A percentile compares a stretch with the other conserved stretches of the same genome.
Conservation (phyloP, 352 stramenopile genomes). For the Elongisporangium anandrum region DNA sequence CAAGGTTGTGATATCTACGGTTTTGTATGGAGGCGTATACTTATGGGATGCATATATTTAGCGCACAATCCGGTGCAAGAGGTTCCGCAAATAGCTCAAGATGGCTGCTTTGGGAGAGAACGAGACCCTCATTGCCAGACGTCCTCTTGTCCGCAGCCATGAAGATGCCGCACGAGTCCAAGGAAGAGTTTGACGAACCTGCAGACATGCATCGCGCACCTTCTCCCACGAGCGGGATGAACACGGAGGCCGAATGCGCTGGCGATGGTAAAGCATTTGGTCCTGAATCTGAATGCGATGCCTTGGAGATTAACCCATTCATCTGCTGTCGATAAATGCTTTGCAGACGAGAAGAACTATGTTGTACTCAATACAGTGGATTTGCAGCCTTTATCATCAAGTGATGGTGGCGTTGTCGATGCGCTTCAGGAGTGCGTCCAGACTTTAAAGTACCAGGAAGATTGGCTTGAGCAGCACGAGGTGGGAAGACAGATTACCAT, state of each 20-base stretch:
- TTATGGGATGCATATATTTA: background rate
- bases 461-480: conserved; percentile 68
- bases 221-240: background rate
- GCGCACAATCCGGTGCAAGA: background rate
- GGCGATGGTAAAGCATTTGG: background rate
- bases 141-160: background rate
- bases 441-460: conserved; percentile 11
- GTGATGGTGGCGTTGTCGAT: conserved; percentile 11
- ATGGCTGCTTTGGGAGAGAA: background rate
- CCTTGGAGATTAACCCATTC: conserved; percentile 1
- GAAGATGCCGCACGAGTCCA: background rate
- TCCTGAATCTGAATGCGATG: background rate
- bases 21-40: background rate
- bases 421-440: conserved; percentile 15
- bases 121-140: background rate
- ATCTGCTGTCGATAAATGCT: conserved; percentile 3
- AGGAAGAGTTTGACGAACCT: background rate
- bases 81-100: background rate
- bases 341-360: conserved; percentile 35
- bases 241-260: background rate
- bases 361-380: conserved; percentile 39
- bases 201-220: background rate
- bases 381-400: conserved; percentile 18
- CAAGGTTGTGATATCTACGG: no score
- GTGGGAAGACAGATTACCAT: conserved; percentile 5